A percentile compares a stretch with the other conserved stretches of the same genome.
Conservation (phyloP, 1,284 basidiomycete species). For the Coniferiporia sulphurascens region DNA sequence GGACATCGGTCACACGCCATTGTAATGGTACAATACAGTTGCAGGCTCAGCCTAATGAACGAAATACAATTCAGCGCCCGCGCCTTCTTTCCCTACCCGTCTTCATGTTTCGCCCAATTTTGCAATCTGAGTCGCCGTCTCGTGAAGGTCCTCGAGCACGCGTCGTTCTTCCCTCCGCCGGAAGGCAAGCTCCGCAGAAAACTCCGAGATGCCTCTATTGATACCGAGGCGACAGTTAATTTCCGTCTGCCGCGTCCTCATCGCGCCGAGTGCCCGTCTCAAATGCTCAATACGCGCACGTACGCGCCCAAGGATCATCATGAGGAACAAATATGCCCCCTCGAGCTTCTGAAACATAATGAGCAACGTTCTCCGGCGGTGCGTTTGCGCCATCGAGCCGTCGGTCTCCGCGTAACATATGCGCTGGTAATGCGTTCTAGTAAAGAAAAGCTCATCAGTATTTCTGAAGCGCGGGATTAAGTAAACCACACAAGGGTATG, state of each 20-base stretch:
- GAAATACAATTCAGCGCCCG: too few species aligned
- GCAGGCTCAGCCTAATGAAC: too few species aligned
- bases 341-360: not conserved
- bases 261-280: not conserved
- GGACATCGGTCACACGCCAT: not conserved
- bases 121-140: not conserved
- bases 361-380: not conserved
- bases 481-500: not conserved
- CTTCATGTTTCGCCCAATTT: too few species aligned
- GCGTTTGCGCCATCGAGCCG: not conserved
- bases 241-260: not conserved
- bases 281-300: not conserved
- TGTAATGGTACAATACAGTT: too few species aligned
- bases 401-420: not conserved
- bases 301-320: not conserved
- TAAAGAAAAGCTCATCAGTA: not conserved
- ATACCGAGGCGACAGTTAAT: not conserved
- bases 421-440: not conserved
- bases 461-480: too few species aligned
- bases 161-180: not conserved
- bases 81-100: too few species aligned
- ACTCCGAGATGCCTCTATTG: not conserved
- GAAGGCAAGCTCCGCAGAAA: not conserved
- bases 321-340: not conserved
- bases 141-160: not conserved